Evolutionary conservation across 306 rosid species (phyloP).

Genomic region (Luffa acutangula): DNA sequence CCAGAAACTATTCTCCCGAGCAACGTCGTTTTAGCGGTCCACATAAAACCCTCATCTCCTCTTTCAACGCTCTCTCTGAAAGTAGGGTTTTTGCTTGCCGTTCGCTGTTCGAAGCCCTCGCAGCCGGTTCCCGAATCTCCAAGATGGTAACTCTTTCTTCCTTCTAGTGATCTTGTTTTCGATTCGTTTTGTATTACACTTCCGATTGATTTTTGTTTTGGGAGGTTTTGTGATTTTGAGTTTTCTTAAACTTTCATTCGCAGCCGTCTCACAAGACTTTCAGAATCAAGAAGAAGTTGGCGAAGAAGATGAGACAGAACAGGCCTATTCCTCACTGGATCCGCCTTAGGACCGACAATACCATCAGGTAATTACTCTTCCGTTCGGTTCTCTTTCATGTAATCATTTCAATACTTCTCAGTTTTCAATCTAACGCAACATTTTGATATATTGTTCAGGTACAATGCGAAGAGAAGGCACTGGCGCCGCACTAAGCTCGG

Average conservation of each 20-base stretch:
- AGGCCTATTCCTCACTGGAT: constrained; percentile 93
- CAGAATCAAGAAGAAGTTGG: constrained; percentile 78
- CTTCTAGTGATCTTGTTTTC: background rate
- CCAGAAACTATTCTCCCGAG: background rate
- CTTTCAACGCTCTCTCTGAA: background rate
- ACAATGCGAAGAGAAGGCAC: constrained; percentile 52
- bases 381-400: fast-evolving
- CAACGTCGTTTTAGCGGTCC: background rate
- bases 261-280: constrained; percentile 94
- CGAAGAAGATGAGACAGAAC: constrained; percentile 94
- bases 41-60: background rate
- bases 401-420: no score
- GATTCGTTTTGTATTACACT: background rate
- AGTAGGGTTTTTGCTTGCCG: background rate
- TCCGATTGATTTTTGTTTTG: background rate
- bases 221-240: background rate
- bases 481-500: constrained; percentile 60
- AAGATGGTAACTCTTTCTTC: background rate
- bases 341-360: constrained; percentile 83
- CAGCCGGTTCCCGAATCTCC: background rate
- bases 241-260: background rate
- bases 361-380: constrained; percentile 39
- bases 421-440: background rate
- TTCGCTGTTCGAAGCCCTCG: background rate
- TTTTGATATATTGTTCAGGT: constrained; percentile 17